Evolutionary conservation across 441 rosid species (phyloP).

Genomic region (Breynia disticha): DNA sequence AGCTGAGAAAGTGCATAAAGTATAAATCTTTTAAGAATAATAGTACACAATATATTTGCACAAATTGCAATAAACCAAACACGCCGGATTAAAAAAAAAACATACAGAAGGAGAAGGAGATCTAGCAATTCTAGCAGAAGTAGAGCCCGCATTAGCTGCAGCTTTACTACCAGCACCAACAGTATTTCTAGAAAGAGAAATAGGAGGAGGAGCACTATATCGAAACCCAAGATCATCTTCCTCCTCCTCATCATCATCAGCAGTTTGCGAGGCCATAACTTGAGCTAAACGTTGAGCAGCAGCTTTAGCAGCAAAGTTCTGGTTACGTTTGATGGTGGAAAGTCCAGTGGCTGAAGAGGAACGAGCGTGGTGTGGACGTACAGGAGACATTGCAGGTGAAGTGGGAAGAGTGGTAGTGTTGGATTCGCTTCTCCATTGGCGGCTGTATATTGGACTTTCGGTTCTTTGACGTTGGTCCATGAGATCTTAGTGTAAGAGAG

Average conservation of each 20-base stretch:
- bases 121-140: slow-evolving; percentile 43
- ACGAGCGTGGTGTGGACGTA: slow-evolving; percentile 42
- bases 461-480: slow-evolving; percentile 49
- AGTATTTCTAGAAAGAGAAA: slow-evolving; percentile 36
- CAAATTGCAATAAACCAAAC: no score
- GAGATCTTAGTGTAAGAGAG: no score
- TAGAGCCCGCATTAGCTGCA: slow-evolving; percentile 17
- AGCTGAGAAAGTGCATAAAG: no score
- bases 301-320: slow-evolving; percentile 86
- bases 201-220: slow-evolving; percentile 82
- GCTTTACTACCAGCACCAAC: slow-evolving; percentile 9
- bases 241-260: slow-evolving; percentile 42
- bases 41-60: no score
- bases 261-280: slow-evolving; percentile 85
- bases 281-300: slow-evolving; percentile 97
- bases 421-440: slow-evolving; percentile 64
- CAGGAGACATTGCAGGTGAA: slow-evolving; percentile 57
- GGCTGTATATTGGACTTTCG: slow-evolving; percentile 34
- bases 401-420: slow-evolving; percentile 31
- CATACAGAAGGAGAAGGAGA: slow-evolving; percentile 86
- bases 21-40: no score
- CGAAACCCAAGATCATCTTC: slow-evolving; percentile 56
- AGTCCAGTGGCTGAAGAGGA: slow-evolving; percentile 44
- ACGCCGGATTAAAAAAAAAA: neutral
- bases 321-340: slow-evolving; percentile 64